Evolutionary conservation across 495 filamentous ascomycete genomes (phyloP), one percentile per base, ranked within the genome.

Genomic region (Podospora anserina): DNA sequence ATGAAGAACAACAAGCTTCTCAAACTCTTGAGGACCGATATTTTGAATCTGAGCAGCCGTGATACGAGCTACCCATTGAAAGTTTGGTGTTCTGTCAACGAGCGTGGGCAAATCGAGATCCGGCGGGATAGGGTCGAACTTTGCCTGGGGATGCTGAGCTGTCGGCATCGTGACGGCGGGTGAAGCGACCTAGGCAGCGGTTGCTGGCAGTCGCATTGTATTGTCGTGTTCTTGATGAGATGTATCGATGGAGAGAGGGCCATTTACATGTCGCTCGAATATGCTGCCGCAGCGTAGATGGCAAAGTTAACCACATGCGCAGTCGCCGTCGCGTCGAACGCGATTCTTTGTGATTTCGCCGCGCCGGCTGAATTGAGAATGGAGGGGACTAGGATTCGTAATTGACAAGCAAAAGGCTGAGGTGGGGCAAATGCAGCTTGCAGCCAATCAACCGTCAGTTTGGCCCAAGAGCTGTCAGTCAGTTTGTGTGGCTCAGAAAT

Each of bases 51-150:
- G 87, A 9, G 92, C 86, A 56, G 86, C 91, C 15, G 87, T 87
- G 58, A 97, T 89, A 26, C 92, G 87, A 11, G 85, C 82, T 2
- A 90, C 94, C 82, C 88, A 92, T 70, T 91, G 86, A 75, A 98
- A 97, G 68, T 93, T 95, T n/a, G 86, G 82, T 0, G 88, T 90
- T 20, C 86, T 83, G 55, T 93, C 86, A 30, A 97, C 92, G 3
- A 97, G 82, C 0, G 81, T 76, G 39, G 85, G 75, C 13, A 97
- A 80, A 71, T 97, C 88, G 66, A 99, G 86, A 70, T 93, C 85
- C 1, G 94, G 93, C 0, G 92, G 83, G 54, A 98, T 90, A 1
- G 94, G 92, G 71, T 92, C 89, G 75, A 99, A 97, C 67, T 83
- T 82, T n/a, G 86, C 86, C 71, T 85, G 85, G 16, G 87, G 89